phyloP scores from a whole-genome alignment of 1,139 yeast species.

The Debaryomyces coudertii region DNA sequence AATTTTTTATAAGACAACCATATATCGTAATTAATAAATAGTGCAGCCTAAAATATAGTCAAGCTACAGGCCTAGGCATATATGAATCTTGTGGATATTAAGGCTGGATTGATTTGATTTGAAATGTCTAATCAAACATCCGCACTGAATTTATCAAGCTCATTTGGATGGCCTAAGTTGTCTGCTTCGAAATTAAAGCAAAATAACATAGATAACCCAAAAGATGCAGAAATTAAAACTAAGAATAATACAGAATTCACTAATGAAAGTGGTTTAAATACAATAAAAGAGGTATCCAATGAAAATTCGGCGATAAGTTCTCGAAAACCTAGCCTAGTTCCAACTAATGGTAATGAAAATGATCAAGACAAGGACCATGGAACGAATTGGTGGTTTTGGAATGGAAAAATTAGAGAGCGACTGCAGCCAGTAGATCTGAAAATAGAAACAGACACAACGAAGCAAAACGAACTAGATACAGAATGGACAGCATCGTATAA shows the following conservation, averaged over 20 bases:
- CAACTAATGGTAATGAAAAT: constrained; percentile 1
- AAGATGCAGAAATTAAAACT: not conserved
- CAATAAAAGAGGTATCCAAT: constrained; percentile 12
- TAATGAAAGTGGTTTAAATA: constrained; percentile 3
- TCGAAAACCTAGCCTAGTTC: constrained; percentile 7
- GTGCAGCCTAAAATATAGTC: not conserved
- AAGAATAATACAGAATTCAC: not conserved
- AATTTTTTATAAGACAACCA: not conserved
- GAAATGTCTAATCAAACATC: constrained; percentile 5
- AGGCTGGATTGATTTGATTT: not conserved
- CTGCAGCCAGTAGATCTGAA: not conserved
- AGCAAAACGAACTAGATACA: not conserved
- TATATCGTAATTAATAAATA: not conserved
- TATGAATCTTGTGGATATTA: not conserved
- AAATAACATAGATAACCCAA: not conserved
- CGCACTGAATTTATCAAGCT: constrained; percentile 4
- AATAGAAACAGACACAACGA: not conserved
- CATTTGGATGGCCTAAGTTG: constrained; percentile 9
- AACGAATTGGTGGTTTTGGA: constrained; percentile 15
- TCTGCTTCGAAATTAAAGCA: constrained; percentile 6
- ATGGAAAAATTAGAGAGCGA: constrained; percentile 14
- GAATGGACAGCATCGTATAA: constrained; percentile 5
- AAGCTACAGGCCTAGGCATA: not conserved
- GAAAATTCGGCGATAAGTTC: constrained; percentile 10
- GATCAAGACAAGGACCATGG: not conserved